Percentiles rank a stretch among this genome's conserved stretches.
Evolutionary conservation across 2,329 filamentous ascomycete genomes (phyloP).

Genomic region (Pleomassaria siparia): DNA sequence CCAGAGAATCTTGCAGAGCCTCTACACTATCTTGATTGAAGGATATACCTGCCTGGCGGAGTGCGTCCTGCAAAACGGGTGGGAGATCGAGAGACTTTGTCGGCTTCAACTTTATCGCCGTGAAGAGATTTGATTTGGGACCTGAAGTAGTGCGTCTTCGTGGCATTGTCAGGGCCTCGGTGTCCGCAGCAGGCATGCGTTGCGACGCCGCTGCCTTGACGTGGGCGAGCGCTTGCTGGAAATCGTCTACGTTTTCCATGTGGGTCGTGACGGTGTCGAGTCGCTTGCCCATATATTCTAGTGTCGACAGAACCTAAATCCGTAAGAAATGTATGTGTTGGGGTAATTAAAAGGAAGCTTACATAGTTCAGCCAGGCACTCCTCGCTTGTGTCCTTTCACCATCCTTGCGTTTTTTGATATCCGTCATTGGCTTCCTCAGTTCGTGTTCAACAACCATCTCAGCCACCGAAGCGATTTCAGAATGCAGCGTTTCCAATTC

Average conservation of each 20-base stretch:
- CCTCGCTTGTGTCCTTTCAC: slow-evolving; percentile 37
- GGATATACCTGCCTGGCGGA: slow-evolving; percentile 35
- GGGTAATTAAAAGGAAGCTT: slow-evolving; percentile 8
- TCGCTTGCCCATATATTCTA: slow-evolving; percentile 46
- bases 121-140: slow-evolving; percentile 29
- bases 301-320: slow-evolving; percentile 37
- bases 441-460: slow-evolving; percentile 71
- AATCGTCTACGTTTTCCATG: slow-evolving; percentile 27
- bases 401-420: slow-evolving; percentile 38
- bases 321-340: slow-evolving; percentile 15
- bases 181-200: slow-evolving; percentile 22
- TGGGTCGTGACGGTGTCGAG: slow-evolving; percentile 30
- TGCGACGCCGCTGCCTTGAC: slow-evolving; percentile 27
- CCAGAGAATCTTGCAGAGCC: slow-evolving; percentile 29
- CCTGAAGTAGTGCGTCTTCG: slow-evolving; percentile 26
- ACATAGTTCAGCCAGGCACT: slow-evolving; percentile 49
- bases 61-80: slow-evolving; percentile 35
- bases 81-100: slow-evolving; percentile 30
- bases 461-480: slow-evolving; percentile 68
- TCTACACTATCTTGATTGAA: slow-evolving; percentile 32
- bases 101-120: slow-evolving; percentile 32
- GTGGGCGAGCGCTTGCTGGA: slow-evolving; percentile 35
- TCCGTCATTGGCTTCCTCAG: slow-evolving; percentile 62
- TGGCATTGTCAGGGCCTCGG: slow-evolving; percentile 16
- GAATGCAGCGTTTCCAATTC: slow-evolving; percentile 70